Evolutionary conservation across 1,284 basidiomycete genomes (phyloP).

Genomic region (Ganoderma sinense): DNA sequence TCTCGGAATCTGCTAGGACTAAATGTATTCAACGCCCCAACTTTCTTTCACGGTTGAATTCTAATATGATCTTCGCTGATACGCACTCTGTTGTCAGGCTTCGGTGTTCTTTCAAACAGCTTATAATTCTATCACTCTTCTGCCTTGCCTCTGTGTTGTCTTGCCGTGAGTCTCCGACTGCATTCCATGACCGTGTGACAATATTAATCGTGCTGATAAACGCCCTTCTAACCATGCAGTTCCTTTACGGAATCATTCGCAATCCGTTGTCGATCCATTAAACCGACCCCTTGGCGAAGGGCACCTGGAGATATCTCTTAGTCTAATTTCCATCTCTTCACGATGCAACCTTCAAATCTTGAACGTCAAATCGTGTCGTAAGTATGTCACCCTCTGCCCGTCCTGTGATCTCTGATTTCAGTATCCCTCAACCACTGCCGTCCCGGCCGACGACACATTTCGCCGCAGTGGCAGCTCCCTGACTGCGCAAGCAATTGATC

Average conservation of each 20-base stretch:
- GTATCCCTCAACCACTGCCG: background rate
- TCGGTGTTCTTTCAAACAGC: background rate
- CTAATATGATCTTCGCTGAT: background rate
- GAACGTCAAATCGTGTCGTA: background rate
- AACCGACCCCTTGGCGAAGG: background rate
- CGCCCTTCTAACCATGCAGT: conserved; percentile 3
- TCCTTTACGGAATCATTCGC: conserved; percentile 2
- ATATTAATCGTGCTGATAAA: background rate
- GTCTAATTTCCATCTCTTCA: background rate
- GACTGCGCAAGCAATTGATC: background rate
- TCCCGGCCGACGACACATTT: background rate
- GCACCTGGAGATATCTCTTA: background rate
- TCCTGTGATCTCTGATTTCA: background rate
- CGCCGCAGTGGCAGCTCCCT: background rate
- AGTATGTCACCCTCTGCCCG: background rate
- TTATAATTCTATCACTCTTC: background rate
- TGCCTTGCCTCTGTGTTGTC: background rate
- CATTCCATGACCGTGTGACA: background rate
- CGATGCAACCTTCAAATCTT: background rate
- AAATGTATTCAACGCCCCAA: background rate
- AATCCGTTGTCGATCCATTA: background rate
- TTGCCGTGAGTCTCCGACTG: background rate
- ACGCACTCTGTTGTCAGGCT: background rate
- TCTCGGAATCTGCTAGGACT: background rate
- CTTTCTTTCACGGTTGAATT: background rate